Evolutionary conservation across 495 filamentous ascomycete species (phyloP), one percentile per base, ranked within the genome.

Genomic region (Margaritispora aquatica): DNA sequence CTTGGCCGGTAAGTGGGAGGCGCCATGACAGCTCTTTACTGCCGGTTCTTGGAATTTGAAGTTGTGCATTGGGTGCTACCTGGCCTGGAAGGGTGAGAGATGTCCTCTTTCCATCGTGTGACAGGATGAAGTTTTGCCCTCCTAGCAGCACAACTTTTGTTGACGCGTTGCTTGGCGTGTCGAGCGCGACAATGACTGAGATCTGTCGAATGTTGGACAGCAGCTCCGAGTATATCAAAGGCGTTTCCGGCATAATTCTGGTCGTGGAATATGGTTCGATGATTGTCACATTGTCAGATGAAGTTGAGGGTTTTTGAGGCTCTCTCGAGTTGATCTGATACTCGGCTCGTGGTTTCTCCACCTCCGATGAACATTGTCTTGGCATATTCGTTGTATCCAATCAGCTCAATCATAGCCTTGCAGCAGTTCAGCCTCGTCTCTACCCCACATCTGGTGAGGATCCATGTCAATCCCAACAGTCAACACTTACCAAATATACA

Each of bases 121-220:
- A 61, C 13, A 87, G 67, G 49, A 71, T 74, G 27, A 91, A 72
- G 54, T 63, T 75, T 62, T 50, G 62, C 31, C 80, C 76, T 57
- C 77, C 64, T 20, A 75, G 71, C 13, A 90, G 61, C 22, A 70
- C 63, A 27, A 77, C 77, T 55, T 69, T 75, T 20, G 85, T 83
- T 21, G 75, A 68, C 1, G 70, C 49, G 31, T 72, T 71, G 46
- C 70, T 66, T 1, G 75, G 71, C 1, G 80, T 79, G 15, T 79
- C 76, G 1, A 94, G 75, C 0, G 85, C 84, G 3, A 85, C 83
- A 59, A 85, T 86, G 20, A 96, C 73, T 2, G 88, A 89, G 47
- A 96, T 79, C 70, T 92, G 89, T 13, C 86, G 85, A 63, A 98
- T 95, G 67, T 96, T 90, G 59, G 84, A 77, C 3, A 97, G 79